Evolutionary conservation across 441 rosid genomes (phyloP).

Genomic region (Gossypium davidsonii): DNA sequence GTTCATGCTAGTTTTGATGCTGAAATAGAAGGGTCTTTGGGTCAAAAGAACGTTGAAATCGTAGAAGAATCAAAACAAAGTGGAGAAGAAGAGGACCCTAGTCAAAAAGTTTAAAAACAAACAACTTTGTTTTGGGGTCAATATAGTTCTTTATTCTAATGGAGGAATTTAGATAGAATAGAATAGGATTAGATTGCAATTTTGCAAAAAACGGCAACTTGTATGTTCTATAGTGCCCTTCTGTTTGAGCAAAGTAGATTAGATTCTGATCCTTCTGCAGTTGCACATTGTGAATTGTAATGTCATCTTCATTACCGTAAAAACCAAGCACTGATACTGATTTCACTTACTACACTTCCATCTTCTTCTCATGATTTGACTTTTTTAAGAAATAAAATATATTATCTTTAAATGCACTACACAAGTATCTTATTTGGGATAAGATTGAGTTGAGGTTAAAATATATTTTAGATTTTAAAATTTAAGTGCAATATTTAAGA

Average conservation of each 20-base stretch:
- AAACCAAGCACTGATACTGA: no score
- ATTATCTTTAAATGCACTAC: no score
- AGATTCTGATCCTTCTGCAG: constrained; percentile 13
- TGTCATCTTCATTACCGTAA: not conserved
- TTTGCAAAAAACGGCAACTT: constrained; percentile 16
- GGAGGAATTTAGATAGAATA: constrained; percentile 1
- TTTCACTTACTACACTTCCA: no score
- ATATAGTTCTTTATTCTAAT: not conserved
- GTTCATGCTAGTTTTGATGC: constrained; percentile 91
- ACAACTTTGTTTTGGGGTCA: not conserved
- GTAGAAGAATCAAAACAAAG: constrained; percentile 37
- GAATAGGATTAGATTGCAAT: constrained; percentile 13
- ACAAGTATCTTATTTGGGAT: no score
- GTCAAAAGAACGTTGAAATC: constrained; percentile 32
- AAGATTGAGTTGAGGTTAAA: no score
- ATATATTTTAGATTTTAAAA: no score
- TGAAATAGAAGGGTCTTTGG: constrained; percentile 35
- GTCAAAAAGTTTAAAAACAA: constrained; percentile 27
- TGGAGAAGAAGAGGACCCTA: constrained; percentile 22
- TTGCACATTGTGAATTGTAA: not conserved
- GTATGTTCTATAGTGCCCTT: not conserved
- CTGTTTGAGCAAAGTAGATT: constrained; percentile 4
- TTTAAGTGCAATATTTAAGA: no score
- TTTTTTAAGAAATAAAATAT: no score
- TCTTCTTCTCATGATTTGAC: no score